phyloP scores from a whole-genome alignment of 2,329 filamentous ascomycete species.

The Coniella vitis region DNA sequence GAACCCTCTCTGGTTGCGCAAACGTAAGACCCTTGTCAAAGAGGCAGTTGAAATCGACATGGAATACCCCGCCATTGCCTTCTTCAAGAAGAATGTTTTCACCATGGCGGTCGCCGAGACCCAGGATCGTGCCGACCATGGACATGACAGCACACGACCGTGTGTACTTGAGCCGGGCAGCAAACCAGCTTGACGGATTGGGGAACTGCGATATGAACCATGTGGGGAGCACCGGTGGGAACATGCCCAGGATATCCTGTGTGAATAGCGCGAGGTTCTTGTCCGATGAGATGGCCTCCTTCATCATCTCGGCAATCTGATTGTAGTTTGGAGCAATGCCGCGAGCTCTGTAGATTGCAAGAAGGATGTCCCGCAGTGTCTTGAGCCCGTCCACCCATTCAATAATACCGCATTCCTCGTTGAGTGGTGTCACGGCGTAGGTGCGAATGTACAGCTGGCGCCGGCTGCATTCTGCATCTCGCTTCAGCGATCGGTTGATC shows the following conservation, averaged over 20 bases:
- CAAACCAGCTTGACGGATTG: constrained; percentile 87
- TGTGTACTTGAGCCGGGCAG: constrained; percentile 80
- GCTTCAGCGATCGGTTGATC: constrained; percentile 91
- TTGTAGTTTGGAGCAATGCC: constrained; percentile 64
- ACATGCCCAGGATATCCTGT: constrained; percentile 55
- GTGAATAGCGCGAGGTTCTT: constrained; percentile 66
- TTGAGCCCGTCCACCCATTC: constrained; percentile 98
- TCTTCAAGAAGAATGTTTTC: constrained; percentile 96
- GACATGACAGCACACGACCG: constrained; percentile 97
- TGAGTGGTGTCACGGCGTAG: constrained; percentile 92
- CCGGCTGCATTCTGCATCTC: constrained; percentile 83
- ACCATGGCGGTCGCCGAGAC: constrained; percentile 88
- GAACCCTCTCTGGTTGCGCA: constrained; percentile 87
- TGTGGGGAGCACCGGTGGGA: constrained; percentile 77
- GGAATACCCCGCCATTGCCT: constrained; percentile 85
- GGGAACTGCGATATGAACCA: constrained; percentile 98
- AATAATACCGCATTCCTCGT: constrained; percentile 95
- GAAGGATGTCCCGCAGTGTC: constrained; percentile 84
- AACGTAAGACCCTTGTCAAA: constrained; percentile 98
- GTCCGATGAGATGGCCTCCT: constrained; percentile 50
- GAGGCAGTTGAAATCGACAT: constrained; percentile 98
- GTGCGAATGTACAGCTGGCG: constrained; percentile 93
- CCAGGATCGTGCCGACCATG: constrained; percentile 96
- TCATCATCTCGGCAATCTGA: constrained; percentile 57
- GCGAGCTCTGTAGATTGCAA: constrained; percentile 69